These are phyloP conservation scores for Hericium coralloides DNA, from an alignment of 768 basidiomycete genomes.

Conservation along the genomic window DNA sequence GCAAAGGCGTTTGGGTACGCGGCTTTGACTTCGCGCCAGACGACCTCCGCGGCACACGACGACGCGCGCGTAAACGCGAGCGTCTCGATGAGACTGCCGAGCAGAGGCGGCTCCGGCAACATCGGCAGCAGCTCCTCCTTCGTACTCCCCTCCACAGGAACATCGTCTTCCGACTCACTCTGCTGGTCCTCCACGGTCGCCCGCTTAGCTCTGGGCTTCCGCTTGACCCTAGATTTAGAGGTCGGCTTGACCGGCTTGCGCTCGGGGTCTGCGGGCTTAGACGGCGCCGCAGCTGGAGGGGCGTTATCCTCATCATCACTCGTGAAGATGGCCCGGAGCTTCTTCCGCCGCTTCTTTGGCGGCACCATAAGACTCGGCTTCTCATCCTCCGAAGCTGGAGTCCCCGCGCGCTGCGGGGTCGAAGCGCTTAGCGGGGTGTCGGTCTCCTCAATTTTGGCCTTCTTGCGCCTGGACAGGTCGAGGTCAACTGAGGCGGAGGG, in stretches of 20 bases:
- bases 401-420: too few relatives aligned
- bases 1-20: background rate
- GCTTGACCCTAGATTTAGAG: background rate
- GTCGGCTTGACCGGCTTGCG: background rate
- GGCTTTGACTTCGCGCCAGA: background rate
- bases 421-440: too few relatives aligned
- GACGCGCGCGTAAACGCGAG: slow-evolving; percentile 14
- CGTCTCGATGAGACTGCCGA: slow-evolving; percentile 9
- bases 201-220: background rate
- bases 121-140: background rate
- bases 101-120: slow-evolving; percentile 3
- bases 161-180: background rate
- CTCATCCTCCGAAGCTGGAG: too few relatives aligned
- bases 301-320: background rate
- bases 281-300: background rate
- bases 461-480: background rate
- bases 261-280: background rate
- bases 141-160: background rate
- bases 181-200: background rate
- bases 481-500: background rate
- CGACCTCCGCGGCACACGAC: slow-evolving; percentile 2
- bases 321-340: background rate
- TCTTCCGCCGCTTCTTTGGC: background rate
- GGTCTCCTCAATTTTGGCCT: too few relatives aligned
- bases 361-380: background rate